Evolutionary conservation across 139 green algal genomes (phyloP).

Genomic region (Axilococcus clingmanii): DNA sequence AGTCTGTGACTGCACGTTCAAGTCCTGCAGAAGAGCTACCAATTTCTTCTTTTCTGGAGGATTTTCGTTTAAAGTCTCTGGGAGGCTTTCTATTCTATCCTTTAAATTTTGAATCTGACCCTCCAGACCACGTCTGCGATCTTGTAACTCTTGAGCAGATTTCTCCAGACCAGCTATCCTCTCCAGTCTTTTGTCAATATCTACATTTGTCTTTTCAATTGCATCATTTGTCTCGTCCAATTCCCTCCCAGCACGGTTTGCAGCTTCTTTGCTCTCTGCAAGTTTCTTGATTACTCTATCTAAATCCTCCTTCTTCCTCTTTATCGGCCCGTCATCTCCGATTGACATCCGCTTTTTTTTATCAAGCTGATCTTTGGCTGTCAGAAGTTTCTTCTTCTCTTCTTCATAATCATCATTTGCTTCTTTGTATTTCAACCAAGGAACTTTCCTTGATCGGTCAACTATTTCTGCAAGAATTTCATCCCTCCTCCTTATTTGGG

Average conservation of each 20-base stretch:
- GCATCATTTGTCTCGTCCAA: background rate
- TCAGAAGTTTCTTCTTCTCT: background rate
- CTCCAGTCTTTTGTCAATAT: background rate
- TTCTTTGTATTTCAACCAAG: constrained; percentile 34
- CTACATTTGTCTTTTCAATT: constrained; percentile 1
- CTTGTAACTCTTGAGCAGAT: background rate
- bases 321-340: background rate
- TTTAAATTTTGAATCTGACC: background rate
- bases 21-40: no score
- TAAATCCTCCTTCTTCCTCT: constrained; percentile 1
- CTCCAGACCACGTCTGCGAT: background rate
- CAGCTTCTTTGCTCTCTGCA: constrained; percentile 2
- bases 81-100: background rate
- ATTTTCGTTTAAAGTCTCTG: constrained; percentile 3
- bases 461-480: constrained; percentile 35
- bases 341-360: constrained; percentile 5
- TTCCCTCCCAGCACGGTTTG: background rate
- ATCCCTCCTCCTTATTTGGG: constrained; percentile 43
- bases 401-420: constrained; percentile 11
- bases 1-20: constrained; percentile 6
- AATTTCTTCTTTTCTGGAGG: constrained; percentile 1
- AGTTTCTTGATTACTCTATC: background rate
- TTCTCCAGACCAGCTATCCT: background rate
- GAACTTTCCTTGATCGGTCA: constrained; percentile 31
- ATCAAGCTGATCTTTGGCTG: constrained; percentile 5